Conservation (phyloP, 1,284 basidiomycete species). For the Xanthoconium separans region DNA sequence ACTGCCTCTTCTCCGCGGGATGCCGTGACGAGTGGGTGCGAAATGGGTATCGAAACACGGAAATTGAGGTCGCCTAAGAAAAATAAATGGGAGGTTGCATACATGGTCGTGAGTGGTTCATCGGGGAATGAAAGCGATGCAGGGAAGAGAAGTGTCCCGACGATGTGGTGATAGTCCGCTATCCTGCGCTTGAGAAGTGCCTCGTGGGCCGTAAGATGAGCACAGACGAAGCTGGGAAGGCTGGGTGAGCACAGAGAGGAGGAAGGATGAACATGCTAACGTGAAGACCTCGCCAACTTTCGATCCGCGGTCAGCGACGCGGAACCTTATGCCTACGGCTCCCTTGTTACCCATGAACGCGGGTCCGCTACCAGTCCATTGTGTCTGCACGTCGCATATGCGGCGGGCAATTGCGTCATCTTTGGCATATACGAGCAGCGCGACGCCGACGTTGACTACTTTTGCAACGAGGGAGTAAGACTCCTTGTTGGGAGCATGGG, state of each 20-base stretch:
- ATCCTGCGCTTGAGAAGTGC: slow-evolving; percentile 72
- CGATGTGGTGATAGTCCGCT: slow-evolving; percentile 81
- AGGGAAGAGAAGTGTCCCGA: slow-evolving; percentile 79
- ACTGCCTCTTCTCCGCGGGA: slow-evolving; percentile 38
- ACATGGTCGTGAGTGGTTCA: slow-evolving; percentile 57
- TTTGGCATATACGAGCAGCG: slow-evolving; percentile 76
- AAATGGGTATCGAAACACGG: slow-evolving; percentile 61
- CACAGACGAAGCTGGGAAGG: slow-evolving; percentile 78
- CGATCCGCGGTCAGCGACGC: slow-evolving; percentile 56
- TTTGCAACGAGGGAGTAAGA: slow-evolving; percentile 71
- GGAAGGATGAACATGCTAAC: slow-evolving; percentile 46
- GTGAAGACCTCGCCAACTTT: slow-evolving; percentile 75
- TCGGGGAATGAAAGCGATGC: slow-evolving; percentile 45
- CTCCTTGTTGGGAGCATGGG: slow-evolving; percentile 64
- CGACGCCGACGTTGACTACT: slow-evolving; percentile 77
- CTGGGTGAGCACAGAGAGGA: slow-evolving; percentile 6
- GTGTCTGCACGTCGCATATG: slow-evolving; percentile 67
- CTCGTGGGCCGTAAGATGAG: slow-evolving; percentile 88
- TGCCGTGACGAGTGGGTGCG: slow-evolving; percentile 41
- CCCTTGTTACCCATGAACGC: slow-evolving; percentile 94
- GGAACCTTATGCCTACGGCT: slow-evolving; percentile 86
- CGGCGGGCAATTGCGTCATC: slow-evolving; percentile 64
- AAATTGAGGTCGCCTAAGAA: slow-evolving; percentile 92
- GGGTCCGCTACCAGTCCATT: slow-evolving; percentile 76
- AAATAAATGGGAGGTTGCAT: slow-evolving; percentile 82